phyloP scores from a whole-genome alignment of 768 basidiomycete genomes.

The Boletus rubescentipes region DNA sequence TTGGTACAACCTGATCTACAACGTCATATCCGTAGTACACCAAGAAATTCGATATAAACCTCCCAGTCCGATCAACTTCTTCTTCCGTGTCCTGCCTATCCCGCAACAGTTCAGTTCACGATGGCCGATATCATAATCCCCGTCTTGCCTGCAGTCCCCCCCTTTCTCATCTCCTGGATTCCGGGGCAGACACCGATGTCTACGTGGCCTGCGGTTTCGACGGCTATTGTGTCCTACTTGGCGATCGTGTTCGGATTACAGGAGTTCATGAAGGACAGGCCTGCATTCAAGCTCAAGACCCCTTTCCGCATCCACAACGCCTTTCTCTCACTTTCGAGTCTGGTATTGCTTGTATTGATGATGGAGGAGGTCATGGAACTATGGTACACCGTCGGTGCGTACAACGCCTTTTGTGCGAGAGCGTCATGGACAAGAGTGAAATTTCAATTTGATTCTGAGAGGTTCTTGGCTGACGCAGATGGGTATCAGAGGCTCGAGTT shows the following conservation, averaged over 20 bases:
- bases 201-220: constrained; percentile 63
- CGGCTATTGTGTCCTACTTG: constrained; percentile 76
- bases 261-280: constrained; percentile 75
- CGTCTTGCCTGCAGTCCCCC: constrained; percentile 41
- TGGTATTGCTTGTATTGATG: constrained; percentile 75
- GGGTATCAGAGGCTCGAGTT: constrained; percentile 73
- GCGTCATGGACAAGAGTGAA: constrained; percentile 80
- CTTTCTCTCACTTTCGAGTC: constrained; percentile 78
- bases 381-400: constrained; percentile 66
- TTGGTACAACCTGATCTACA: too few relatives aligned
- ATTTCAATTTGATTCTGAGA: constrained; percentile 25
- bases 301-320: constrained; percentile 88
- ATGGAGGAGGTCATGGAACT: constrained; percentile 83
- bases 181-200: constrained; percentile 78
- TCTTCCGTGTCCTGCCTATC: not conserved
- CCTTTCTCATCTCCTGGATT: constrained; percentile 61
- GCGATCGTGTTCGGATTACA: constrained; percentile 79
- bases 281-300: constrained; percentile 65
- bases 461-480: constrained; percentile 2
- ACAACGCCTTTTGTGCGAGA: constrained; percentile 69
- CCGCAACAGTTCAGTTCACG: not conserved
- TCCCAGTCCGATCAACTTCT: too few relatives aligned
- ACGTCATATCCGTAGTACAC: not conserved
- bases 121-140: constrained; percentile 6
- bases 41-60: not conserved